Evolutionary conservation across 441 rosid genomes (phyloP).

Genomic region (Populus hybrid): DNA sequence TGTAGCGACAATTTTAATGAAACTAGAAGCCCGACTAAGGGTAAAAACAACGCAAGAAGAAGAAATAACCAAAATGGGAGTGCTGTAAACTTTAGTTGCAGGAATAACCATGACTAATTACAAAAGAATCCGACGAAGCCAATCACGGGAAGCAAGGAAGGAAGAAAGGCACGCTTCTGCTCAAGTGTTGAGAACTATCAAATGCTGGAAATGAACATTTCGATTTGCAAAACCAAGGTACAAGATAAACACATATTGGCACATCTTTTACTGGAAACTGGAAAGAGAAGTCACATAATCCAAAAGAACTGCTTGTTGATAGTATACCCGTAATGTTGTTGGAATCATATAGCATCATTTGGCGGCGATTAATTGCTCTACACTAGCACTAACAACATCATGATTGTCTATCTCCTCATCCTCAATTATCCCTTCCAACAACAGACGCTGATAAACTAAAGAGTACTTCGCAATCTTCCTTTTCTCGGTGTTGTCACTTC

Average conservation of each 20-base stretch:
- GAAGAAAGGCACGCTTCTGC: background rate
- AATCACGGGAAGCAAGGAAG: too few species aligned
- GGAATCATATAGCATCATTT: background rate
- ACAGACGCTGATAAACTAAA: slow-evolving; percentile 40
- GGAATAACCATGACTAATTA: background rate
- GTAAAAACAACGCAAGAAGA: too few species aligned
- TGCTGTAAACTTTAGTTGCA: background rate
- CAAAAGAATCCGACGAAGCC: background rate
- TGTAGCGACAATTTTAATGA: too few species aligned
- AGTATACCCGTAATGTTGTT: background rate
- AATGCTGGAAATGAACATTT: background rate
- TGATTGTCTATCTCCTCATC: slow-evolving; percentile 18
- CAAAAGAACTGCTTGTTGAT: background rate
- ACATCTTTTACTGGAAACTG: too few species aligned
- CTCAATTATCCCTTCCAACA: slow-evolving; percentile 41
- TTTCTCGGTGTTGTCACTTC: slow-evolving; percentile 16
- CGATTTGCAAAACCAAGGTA: background rate
- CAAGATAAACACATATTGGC: background rate
- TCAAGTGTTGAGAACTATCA: background rate
- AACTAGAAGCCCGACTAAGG: too few species aligned
- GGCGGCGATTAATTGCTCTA: background rate
- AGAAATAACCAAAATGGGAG: background rate
- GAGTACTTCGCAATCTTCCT: slow-evolving; percentile 51
- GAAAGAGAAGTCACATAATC: too few species aligned
- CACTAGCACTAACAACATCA: background rate